A percentile compares a stretch with the other conserved stretches of the same genome.
Evolutionary conservation across 2,329 filamentous ascomycete species (phyloP).

Genomic region (Venturia oleaginea): DNA sequence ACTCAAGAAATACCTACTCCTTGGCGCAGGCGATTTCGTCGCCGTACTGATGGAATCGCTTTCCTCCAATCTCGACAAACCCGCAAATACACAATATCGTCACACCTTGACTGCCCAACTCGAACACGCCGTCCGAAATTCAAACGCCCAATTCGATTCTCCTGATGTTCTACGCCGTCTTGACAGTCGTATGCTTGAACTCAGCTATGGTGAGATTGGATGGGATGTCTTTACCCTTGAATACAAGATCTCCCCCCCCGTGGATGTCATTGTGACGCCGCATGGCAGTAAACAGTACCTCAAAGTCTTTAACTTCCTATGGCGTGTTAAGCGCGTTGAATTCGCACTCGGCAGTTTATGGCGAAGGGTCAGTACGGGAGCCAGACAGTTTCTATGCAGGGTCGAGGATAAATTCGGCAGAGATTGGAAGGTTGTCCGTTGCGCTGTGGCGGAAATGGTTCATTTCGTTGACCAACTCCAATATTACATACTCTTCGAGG

Average conservation of each 20-base stretch:
- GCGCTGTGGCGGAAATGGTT: slow-evolving; percentile 91
- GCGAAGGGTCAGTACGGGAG: slow-evolving; percentile 92
- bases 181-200: slow-evolving; percentile 95
- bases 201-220: slow-evolving; percentile 92
- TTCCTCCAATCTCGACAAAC: slow-evolving; percentile 82
- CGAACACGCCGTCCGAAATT: slow-evolving; percentile 92
- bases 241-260: slow-evolving; percentile 93
- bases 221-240: slow-evolving; percentile 99
- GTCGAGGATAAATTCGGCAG: slow-evolving; percentile 62
- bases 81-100: slow-evolving; percentile 92
- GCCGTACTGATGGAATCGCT: slow-evolving; percentile 94
- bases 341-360: slow-evolving; percentile 86
- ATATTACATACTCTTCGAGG: slow-evolving; percentile 97
- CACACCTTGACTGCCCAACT: slow-evolving; percentile 96
- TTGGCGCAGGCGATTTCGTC: slow-evolving; percentile 96
- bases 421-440: slow-evolving; percentile 86
- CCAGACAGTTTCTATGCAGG: slow-evolving; percentile 77
- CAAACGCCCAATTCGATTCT: slow-evolving; percentile 92
- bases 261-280: slow-evolving; percentile 93
- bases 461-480: slow-evolving; percentile 96
- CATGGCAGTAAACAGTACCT: slow-evolving; percentile 95
- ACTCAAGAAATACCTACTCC: slow-evolving; percentile 86
- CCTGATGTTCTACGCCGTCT: slow-evolving; percentile 83
- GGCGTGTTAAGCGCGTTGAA: slow-evolving; percentile 95
- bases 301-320: slow-evolving; percentile 98